Evolutionary conservation across 352 stramenopile species (phyloP).

Genomic region (Phytopythium mirpurense): DNA sequence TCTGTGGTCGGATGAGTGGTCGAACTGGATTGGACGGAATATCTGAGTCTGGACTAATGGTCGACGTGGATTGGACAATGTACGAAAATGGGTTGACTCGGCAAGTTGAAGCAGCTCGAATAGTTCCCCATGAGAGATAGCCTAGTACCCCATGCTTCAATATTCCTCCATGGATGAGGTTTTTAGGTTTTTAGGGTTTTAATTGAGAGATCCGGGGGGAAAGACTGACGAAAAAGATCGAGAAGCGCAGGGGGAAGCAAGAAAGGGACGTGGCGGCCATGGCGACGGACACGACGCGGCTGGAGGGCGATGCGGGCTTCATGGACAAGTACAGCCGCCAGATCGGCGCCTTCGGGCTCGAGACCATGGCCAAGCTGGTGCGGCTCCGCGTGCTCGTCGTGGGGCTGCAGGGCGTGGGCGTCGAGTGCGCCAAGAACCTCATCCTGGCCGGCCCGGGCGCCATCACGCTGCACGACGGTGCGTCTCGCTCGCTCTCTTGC

Average conservation of each 20-base stretch:
- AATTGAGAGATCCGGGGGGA: no score
- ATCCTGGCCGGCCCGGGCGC: conserved; percentile 84
- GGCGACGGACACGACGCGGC: conserved; percentile 54
- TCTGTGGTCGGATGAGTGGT: no score
- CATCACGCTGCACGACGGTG: conserved; percentile 86
- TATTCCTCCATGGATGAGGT: no score
- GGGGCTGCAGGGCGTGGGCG: conserved; percentile 80
- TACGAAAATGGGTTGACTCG: background rate
- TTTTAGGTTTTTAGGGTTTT: no score
- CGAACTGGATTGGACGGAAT: no score
- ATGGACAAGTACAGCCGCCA: conserved; percentile 94
- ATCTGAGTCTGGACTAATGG: background rate
- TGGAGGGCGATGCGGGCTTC: conserved; percentile 86
- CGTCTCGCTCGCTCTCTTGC: background rate
- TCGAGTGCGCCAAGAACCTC: conserved; percentile 92
- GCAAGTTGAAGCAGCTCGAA: background rate
- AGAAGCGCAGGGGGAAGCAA: no score
- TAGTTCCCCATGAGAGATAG: no score
- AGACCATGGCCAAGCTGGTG: conserved; percentile 90
- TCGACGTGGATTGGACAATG: background rate
- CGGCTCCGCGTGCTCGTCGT: conserved; percentile 85
- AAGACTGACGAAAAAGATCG: no score
- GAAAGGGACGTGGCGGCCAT: no score
- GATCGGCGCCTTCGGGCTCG: conserved; percentile 89
- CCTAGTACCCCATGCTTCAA: no score